Evolutionary conservation across 2,329 filamentous ascomycete genomes (phyloP), one percentile per base, ranked within the genome.

Genomic region (Calonectria henricotiae): DNA sequence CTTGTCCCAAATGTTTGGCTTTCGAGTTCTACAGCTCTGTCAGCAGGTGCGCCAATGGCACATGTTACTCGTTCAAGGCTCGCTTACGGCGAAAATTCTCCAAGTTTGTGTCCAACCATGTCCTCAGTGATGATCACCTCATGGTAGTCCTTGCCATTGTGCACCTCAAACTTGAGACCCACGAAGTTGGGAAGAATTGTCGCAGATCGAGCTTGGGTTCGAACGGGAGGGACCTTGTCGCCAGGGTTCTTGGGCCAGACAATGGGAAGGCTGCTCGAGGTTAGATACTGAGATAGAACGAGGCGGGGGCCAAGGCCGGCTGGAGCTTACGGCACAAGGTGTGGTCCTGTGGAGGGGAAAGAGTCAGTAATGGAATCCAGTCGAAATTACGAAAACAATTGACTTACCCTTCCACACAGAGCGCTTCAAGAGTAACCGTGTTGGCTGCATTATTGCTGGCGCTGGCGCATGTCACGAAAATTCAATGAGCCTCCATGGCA

Each of bases 91-190:
- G 94, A 91, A 82, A 98, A 98, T 84, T 98, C 95, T 77, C 95
- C 95, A 76, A 98, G 87, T 85, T 98, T 98, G 83, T 96, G 93
- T 65, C 95, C 95, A 61, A 98, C 95, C 95, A 98, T 98, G 79
- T 98, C 94, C 82, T 98, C 95, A 17, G 95, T 97, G 73, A 98
- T 93, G 74, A 87, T 88, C 65, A 98, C 88, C 76, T 96, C 93
- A 77, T 92, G 85, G 83, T 98, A 98, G 37, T 89, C 89, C 86
- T 96, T 97, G 79, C 95, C 95, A 82, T 98, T 97, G 85, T 98
- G 93, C 70, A 98, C 90, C 83, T 95, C 92, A 83, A 98, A 98
- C 81, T 91, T 92, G 78, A 97, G 86, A 15, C 95, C 95, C 65
- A 98, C 94, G 81, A 98, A 98, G 83, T 93, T 97, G 73, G 95